Base-by-base conservation (phyloP, 495 filamentous ascomycete species). In the Physcia stellaris region DNA sequence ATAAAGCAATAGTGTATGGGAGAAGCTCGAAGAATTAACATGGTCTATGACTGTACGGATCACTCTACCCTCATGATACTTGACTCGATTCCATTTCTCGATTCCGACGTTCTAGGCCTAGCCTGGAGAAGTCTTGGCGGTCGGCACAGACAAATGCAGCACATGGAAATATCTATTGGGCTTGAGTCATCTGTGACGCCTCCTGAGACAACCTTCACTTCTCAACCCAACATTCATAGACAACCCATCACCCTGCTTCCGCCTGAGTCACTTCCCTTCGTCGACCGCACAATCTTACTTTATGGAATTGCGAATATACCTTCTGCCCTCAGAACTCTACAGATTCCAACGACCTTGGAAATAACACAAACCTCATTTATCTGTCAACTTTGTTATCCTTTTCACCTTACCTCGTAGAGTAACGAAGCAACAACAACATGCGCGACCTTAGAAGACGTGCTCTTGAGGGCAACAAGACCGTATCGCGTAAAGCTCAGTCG, bases 401-500 rank as follows among this genome's bases (percentile, higher is more conserved):
- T 15, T 17, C 29, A 17, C 6, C 12, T 33, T 4, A 22, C 13
- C 12, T 11, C 13, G 12, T 12, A 38, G 1, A 23, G 11, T 28
- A 10, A 19, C 19, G 11, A 21, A 29, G 16, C 30, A 19, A 29
- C 10, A 29, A 15, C 47, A 67, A 47, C 27, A 86, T 85, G 82
- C 77, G 68, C 54, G 78, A 84, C 50, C 71, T 95, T 38, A 73
- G 83, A 50, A 78, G 87, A 53, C 83, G 83, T 56, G 85, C 82
- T 24, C 68, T 83, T 18, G 82, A 87, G 64, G 83, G 79, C 62
- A 76, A 77, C 55, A 98, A 98, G 66, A 98, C 88, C 24, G 68
- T 90, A 35, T 95, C 90, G 24, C 77, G 80, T 53, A 94, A 94
- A 61, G 86, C 86, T 5, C 78, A 75, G 35, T 83, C 81, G 11